Evolutionary conservation across 2,329 filamentous ascomycete genomes (phyloP), one percentile per base, ranked within the genome.

Genomic region (Thelonectria rubi): DNA sequence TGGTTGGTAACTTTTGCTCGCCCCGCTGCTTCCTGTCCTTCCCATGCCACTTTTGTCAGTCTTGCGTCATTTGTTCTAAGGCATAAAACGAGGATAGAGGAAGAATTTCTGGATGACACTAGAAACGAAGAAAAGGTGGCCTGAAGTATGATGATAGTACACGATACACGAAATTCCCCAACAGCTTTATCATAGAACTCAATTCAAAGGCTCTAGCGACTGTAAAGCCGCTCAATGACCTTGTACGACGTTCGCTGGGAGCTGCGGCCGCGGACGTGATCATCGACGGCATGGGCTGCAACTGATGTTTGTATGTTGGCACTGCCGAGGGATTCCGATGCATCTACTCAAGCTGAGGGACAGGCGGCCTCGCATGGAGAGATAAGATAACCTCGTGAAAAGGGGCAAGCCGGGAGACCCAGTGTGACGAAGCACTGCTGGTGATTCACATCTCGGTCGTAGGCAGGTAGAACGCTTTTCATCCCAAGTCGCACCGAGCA

Each of bases 231-330:
- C 85, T 87, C 0, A 88, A 88, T 64, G 90, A 90, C 63, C 75
- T 91, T 3, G 81, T 86, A 5, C 77, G 88, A n/a, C 90, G 88
- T 70, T 74, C 87, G 17, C 75, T 87, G 43, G 87, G 86, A 21
- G 88, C 88, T 0, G 82, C 78, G 1, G 83, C 82, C 3, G 87
- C 86, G 20, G 81, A 87, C 53, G 77, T 81, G 53, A 86, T 90
- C 80, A 81, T 90, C 26, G 64, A 76, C 7, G 76, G 74, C 0
- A 82, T 89, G 76, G 88, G 88, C 4, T 73, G 81, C 26, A 88
- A 87, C 0, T 89, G 87, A 86, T 84, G 81, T n/a, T 89, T 84
- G 88, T 85, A 0, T 82, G 88, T 79, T 88, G 57, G 82, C 81
- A 1, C 69, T 87, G 32, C 72, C 88, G 5, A 82, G 84, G 81